phyloP scores from a whole-genome alignment of 768 basidiomycete species.

The Infundibulicybe gibba region DNA sequence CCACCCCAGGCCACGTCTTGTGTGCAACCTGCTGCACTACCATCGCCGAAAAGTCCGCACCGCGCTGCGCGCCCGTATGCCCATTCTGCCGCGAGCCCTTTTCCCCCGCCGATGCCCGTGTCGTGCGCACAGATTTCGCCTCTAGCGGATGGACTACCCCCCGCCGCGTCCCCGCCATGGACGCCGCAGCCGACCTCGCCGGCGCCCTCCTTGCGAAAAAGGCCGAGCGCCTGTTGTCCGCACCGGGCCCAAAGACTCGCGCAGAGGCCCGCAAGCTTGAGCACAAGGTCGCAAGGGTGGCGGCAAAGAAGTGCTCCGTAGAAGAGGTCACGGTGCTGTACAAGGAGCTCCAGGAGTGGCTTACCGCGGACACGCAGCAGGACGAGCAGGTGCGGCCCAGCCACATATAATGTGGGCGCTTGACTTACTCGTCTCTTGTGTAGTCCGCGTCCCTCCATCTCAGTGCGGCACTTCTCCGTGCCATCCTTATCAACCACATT shows the following conservation, averaged over 20 bases:
- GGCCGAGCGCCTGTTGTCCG: constrained; percentile 45
- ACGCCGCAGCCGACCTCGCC: constrained; percentile 38
- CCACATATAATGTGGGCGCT: neutral
- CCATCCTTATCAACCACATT: constrained; percentile 79
- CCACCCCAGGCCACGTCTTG: constrained; percentile 79
- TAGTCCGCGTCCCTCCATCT: constrained; percentile 69
- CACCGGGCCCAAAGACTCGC: constrained; percentile 41
- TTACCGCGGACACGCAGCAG: constrained; percentile 53
- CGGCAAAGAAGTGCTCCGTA: constrained; percentile 83
- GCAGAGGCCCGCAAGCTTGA: constrained; percentile 66
- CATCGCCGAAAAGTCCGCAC: constrained; percentile 77
- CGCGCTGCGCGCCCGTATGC: constrained; percentile 69
- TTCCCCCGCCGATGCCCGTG: constrained; percentile 58
- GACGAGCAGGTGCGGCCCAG: constrained; percentile 57
- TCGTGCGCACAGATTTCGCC: constrained; percentile 77
- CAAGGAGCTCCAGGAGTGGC: constrained; percentile 77
- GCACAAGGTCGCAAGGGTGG: constrained; percentile 74
- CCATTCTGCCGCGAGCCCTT: constrained; percentile 84
- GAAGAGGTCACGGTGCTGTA: constrained; percentile 79
- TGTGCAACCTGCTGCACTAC: constrained; percentile 75
- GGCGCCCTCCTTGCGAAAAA: constrained; percentile 39
- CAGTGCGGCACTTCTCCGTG: constrained; percentile 75
- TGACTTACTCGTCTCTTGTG: constrained; percentile 1
- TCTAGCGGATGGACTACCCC: constrained; percentile 70
- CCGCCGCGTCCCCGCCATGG: constrained; percentile 47